These are phyloP conservation scores for Neofusicoccum laricinum DNA, from an alignment of 2,329 filamentous ascomycete genomes.

Conservation along the genomic window DNA sequence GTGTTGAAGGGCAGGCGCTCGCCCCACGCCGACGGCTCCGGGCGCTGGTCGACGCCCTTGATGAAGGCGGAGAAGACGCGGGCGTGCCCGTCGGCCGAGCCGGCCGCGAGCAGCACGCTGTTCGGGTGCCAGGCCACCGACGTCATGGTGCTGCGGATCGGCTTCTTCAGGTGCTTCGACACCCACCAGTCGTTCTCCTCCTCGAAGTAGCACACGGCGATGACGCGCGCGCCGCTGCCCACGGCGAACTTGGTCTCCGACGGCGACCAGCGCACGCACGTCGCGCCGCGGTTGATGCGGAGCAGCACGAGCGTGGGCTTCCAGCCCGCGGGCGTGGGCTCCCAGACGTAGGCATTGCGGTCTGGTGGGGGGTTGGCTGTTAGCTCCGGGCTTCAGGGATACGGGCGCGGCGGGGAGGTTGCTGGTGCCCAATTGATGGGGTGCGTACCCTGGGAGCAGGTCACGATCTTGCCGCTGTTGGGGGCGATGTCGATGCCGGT, in stretches of 20 bases:
- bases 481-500: constrained; percentile 96
- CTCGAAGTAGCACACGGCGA: constrained; percentile 97
- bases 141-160: constrained; percentile 94
- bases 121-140: constrained; percentile 97
- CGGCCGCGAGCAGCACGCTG: constrained; percentile 88
- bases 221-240: constrained; percentile 90
- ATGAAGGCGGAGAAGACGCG: constrained; percentile 94
- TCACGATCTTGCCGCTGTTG: constrained; percentile 87
- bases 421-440: background rate
- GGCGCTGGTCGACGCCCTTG: constrained; percentile 86
- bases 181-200: constrained; percentile 99
- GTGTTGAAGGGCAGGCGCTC: constrained; percentile 97
- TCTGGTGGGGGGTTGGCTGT: constrained; percentile 53
- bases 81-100: constrained; percentile 95
- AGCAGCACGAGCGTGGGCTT: constrained; percentile 96
- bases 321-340: constrained; percentile 86
- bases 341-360: constrained; percentile 97
- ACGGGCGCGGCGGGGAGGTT: background rate
- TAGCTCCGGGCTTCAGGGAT: background rate
- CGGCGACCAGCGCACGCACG: constrained; percentile 95
- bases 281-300: constrained; percentile 93
- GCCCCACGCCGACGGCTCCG: constrained; percentile 86
- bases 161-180: constrained; percentile 98
- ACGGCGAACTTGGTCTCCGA: constrained; percentile 97
- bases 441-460: constrained; percentile 84